Conservation (phyloP, 1,284 basidiomycete genomes). For the Heliocybe sulcata region DNA sequence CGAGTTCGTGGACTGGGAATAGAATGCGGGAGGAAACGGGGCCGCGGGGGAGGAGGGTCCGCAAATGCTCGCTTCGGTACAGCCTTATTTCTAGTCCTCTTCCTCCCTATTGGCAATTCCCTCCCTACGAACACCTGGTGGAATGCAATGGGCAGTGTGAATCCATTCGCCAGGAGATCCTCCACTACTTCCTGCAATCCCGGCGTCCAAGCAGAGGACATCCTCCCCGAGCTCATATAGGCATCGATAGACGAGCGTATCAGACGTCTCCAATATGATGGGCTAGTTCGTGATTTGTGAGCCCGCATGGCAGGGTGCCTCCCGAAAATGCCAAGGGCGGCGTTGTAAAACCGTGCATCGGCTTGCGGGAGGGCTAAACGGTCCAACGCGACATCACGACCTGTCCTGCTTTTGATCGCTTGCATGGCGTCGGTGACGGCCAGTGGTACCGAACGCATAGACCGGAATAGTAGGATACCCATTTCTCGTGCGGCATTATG, state of each 20-base stretch:
- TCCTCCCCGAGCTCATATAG: conserved; percentile 19
- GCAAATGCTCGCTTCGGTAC: conserved; percentile 22
- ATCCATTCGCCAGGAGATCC: conserved; percentile 38
- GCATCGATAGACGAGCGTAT: conserved; percentile 17
- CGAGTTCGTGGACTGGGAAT: conserved; percentile 28
- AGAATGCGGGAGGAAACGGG: conserved; percentile 17
- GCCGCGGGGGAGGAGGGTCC: conserved; percentile 18
- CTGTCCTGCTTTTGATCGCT: not conserved
- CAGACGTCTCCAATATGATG: conserved; percentile 22
- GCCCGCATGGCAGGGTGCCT: conserved; percentile 22
- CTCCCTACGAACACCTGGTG: conserved; percentile 36
- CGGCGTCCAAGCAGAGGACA: conserved; percentile 23
- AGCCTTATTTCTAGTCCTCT: not conserved
- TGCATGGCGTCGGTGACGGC: not conserved
- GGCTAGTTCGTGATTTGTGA: conserved; percentile 15
- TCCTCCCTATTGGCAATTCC: conserved; percentile 5
- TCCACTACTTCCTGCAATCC: conserved; percentile 36
- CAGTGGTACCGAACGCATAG: conserved; percentile 1
- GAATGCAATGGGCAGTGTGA: conserved; percentile 37
- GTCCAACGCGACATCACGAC: not conserved
- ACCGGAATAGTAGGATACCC: conserved; percentile 4
- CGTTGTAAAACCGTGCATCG: conserved; percentile 64
- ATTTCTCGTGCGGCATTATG: conserved; percentile 3
- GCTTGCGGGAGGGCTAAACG: conserved; percentile 31
- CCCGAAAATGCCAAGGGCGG: conserved; percentile 42